Conservation (phyloP, 805 yeast species). For the Komagataella phaffii region DNA sequence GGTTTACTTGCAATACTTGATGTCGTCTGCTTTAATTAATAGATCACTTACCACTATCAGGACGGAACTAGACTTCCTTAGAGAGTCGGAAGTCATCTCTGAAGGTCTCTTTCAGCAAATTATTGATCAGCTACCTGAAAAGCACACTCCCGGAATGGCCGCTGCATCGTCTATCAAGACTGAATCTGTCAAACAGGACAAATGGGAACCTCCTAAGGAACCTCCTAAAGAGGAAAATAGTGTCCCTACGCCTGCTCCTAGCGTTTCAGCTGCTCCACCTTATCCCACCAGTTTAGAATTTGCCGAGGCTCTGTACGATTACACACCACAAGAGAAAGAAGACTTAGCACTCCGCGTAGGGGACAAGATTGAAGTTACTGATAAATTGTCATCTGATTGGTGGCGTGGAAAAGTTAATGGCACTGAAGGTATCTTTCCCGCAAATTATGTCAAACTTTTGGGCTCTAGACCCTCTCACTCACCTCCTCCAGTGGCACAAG, state of each 20-base stretch:
- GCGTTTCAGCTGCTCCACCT: not conserved
- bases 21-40: conserved; percentile 46
- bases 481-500: conserved; percentile 12
- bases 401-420: conserved; percentile 55
- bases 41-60: conserved; percentile 65
- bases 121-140: conserved; percentile 37
- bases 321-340: conserved; percentile 49
- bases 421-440: conserved; percentile 64
- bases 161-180: not conserved
- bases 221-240: not conserved
- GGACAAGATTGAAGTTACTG: conserved; percentile 48
- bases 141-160: conserved; percentile 33
- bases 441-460: conserved; percentile 50
- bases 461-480: conserved; percentile 5
- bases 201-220: not conserved
- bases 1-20: not conserved
- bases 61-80: conserved; percentile 70
- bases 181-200: not conserved
- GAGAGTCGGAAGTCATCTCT: conserved; percentile 61
- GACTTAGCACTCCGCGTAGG: conserved; percentile 51
- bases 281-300: conserved; percentile 13
- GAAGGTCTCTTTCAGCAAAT: conserved; percentile 40
- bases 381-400: conserved; percentile 71
- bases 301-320: conserved; percentile 55
- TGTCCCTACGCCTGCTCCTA: not conserved